Evolutionary conservation across 306 rosid species (phyloP).

Genomic region (Bauhinia variegata): DNA sequence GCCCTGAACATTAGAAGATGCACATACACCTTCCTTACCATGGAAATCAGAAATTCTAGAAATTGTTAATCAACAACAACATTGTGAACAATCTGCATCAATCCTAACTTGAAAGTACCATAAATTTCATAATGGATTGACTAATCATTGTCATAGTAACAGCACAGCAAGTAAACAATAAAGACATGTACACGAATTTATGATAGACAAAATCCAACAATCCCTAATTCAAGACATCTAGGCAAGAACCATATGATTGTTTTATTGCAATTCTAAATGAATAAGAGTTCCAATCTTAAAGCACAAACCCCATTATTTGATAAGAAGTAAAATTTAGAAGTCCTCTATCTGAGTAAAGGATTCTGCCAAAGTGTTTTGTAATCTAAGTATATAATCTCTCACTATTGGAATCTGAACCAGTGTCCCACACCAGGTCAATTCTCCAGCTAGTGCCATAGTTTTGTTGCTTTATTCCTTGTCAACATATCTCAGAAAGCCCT

Average conservation of each 20-base stretch:
- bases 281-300: background rate
- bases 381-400: background rate
- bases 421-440: slow-evolving; percentile 3
- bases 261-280: background rate
- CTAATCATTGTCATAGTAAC: no score
- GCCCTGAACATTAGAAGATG: background rate
- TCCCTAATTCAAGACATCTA: no score
- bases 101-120: no score
- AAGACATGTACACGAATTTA: no score
- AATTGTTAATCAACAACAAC: no score
- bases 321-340: no score
- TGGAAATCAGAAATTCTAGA: no score
- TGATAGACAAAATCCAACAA: no score
- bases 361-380: background rate
- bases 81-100: no score
- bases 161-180: no score
- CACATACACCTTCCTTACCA: no score
- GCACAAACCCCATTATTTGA: background rate
- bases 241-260: background rate
- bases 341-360: background rate
- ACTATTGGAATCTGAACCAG: slow-evolving; percentile 2
- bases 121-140: no score
- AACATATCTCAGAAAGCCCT: slow-evolving; percentile 27
- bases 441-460: slow-evolving; percentile 11
- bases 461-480: slow-evolving; percentile 24